Evolutionary conservation across 495 filamentous ascomycete genomes (phyloP).

Genomic region (Bacidia rubella): DNA sequence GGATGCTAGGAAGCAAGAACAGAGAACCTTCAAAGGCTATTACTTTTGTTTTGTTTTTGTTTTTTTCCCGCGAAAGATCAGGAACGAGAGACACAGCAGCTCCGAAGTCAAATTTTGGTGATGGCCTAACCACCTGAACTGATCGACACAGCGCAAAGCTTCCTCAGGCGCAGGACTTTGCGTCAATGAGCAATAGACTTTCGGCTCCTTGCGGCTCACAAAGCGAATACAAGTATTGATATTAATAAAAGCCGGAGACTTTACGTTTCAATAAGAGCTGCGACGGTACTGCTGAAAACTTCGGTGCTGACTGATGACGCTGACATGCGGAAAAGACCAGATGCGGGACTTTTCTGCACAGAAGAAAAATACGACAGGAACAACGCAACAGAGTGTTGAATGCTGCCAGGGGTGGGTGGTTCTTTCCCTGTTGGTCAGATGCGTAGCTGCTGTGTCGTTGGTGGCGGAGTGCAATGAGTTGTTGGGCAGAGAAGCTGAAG

Average conservation of each 20-base stretch:
- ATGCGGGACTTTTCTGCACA: not conserved
- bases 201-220: not conserved
- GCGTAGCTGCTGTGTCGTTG: too few relatives aligned
- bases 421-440: too few relatives aligned
- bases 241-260: not conserved
- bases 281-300: not conserved
- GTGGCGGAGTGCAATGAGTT: too few relatives aligned
- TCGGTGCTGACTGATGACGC: not conserved
- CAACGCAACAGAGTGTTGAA: not conserved
- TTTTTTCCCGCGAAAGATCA: too few relatives aligned
- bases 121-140: not conserved
- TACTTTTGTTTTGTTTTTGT: not conserved
- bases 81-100: too few relatives aligned
- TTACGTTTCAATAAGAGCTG: not conserved
- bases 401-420: too few relatives aligned
- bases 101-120: not conserved
- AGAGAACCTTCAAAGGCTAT: not conserved
- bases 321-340: not conserved
- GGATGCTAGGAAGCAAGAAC: constrained; percentile 1
- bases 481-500: too few relatives aligned
- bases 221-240: too few relatives aligned
- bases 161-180: not conserved
- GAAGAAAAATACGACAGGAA: not conserved
- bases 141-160: not conserved
- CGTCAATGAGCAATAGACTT: not conserved